Conservation (phyloP, 306 rosid species). For the Castanopsis chinensis region DNA sequence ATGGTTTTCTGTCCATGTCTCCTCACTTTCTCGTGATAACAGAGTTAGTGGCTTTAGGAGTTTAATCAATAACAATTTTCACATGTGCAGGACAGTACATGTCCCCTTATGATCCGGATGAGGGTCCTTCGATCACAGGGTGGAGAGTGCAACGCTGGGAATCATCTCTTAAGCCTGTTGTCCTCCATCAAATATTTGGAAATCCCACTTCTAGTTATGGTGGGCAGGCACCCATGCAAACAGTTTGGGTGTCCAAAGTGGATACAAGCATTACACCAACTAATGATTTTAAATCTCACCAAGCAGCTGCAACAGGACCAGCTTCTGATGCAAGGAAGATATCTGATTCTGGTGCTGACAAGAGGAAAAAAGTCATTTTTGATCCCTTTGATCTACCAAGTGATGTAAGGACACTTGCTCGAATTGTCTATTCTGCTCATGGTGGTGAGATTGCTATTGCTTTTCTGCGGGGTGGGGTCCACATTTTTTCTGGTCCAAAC, state of each 20-base stretch:
- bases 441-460: constrained; percentile 99
- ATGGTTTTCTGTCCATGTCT: constrained; percentile 14
- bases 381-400: constrained; percentile 99
- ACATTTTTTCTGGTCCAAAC: constrained; percentile 91
- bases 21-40: constrained; percentile 4
- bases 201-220: constrained; percentile 89
- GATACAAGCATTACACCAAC: constrained; percentile 86
- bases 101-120: constrained; percentile 99
- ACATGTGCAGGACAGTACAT: constrained; percentile 86
- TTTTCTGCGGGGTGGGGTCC: constrained; percentile 97
- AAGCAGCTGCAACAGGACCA: constrained; percentile 49
- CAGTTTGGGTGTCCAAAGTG: constrained; percentile 97
- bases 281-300: constrained; percentile 80
- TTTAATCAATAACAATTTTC: constrained; percentile 29
- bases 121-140: constrained; percentile 96
- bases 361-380: constrained; percentile 66
- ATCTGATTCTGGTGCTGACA: constrained; percentile 50
- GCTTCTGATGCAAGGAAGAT: constrained; percentile 50
- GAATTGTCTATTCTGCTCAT: constrained; percentile 94
- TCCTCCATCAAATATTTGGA: constrained; percentile 97
- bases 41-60: not conserved
- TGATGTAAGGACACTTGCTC: constrained; percentile 95
- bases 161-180: constrained; percentile 89
- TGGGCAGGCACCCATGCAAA: constrained; percentile 98
- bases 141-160: constrained; percentile 99